phyloP scores from a whole-genome alignment of 805 yeast genomes.

The Barnettozyma sucrosica region DNA sequence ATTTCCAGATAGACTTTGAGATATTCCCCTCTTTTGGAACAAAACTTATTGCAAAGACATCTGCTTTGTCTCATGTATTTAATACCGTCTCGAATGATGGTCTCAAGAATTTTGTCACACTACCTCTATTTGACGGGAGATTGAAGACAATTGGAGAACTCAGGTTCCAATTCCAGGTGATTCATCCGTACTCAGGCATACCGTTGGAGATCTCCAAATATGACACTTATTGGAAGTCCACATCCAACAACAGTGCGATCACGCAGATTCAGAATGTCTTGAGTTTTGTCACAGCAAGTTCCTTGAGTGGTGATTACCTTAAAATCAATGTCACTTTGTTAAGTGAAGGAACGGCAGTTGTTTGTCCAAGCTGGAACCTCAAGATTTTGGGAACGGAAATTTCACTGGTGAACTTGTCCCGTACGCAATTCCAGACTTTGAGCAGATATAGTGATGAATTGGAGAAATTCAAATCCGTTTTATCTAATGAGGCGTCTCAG shows the following conservation, averaged over 20 bases:
- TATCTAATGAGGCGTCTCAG: background rate
- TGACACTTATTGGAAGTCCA: slow-evolving; percentile 96
- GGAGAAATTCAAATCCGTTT: slow-evolving; percentile 6
- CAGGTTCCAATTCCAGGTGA: slow-evolving; percentile 70
- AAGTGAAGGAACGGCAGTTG: slow-evolving; percentile 81
- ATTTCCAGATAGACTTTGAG: slow-evolving; percentile 79
- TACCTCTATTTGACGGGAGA: slow-evolving; percentile 80
- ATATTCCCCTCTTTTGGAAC: slow-evolving; percentile 94
- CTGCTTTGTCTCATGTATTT: slow-evolving; percentile 60
- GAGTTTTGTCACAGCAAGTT: slow-evolving; percentile 86
- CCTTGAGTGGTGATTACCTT: slow-evolving; percentile 75
- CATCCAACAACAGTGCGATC: slow-evolving; percentile 27
- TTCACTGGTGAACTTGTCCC: slow-evolving; percentile 52
- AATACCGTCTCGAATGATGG: slow-evolving; percentile 30
- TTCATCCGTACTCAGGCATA: slow-evolving; percentile 80
- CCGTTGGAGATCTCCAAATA: slow-evolving; percentile 86
- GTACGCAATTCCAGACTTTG: slow-evolving; percentile 28
- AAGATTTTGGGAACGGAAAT: slow-evolving; percentile 45
- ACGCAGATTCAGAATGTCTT: slow-evolving; percentile 31
- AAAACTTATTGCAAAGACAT: slow-evolving; percentile 80
- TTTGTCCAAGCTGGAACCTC: slow-evolving; percentile 63
- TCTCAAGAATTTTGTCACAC: slow-evolving; percentile 34
- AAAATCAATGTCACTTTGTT: slow-evolving; percentile 64
- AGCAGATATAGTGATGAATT: slow-evolving; percentile 25
- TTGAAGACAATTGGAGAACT: slow-evolving; percentile 78